Base-by-base conservation (phyloP, 2,329 filamentous ascomycete species). In the Talaromyces islandicus region DNA sequence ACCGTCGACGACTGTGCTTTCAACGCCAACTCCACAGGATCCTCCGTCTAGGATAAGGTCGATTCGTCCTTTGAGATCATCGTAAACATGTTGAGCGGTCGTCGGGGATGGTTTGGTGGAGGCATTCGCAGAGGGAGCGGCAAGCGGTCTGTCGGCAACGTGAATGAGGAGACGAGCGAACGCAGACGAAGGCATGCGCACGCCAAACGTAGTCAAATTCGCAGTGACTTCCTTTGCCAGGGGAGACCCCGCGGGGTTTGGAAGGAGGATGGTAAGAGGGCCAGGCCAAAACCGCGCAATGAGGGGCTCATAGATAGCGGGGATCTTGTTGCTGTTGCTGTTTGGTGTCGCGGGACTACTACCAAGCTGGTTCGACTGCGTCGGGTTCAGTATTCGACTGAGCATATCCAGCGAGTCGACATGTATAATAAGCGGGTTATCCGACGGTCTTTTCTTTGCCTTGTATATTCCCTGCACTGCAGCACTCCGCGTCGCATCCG, bases 1-100 rank as follows among this genome's bases (percentile, higher is more conserved):
- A 0, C 94, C 94, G 69, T 97, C 94, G 0, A 99, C 92, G 1
- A 99, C 94, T 0, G 94, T 99, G 71, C 92, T 97, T 76, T 99
- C 94, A 0, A 99, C 92, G 1, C 94, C 94, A 11, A 99, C 91
- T 21, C 83, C 82, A 68, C 92, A 97, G 0, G 87, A 77, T 0
- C 94, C 94, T 2, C 93, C 94, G 66, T 99, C 93, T 0, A 99
- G 78, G 60, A 99, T 94, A 6, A 93, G 80, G 67, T 90, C 86
- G 64, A 99, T 95, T 54, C 88, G 85, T 0, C 91, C 91, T 41
- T 87, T 75, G 11, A 99, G 79, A 71, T 99, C 94, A 63, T 96
- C 87, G 24, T 86, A 81, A 12, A 99, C 94, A 73, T 99, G 94
- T 68, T 89, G 86, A 1, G 94, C 94, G 0, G 89, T 88, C 0